Percentiles rank a stretch among this genome's conserved stretches.
Conservation (phyloP, 805 yeast genomes). For the Ogataea neopini region DNA sequence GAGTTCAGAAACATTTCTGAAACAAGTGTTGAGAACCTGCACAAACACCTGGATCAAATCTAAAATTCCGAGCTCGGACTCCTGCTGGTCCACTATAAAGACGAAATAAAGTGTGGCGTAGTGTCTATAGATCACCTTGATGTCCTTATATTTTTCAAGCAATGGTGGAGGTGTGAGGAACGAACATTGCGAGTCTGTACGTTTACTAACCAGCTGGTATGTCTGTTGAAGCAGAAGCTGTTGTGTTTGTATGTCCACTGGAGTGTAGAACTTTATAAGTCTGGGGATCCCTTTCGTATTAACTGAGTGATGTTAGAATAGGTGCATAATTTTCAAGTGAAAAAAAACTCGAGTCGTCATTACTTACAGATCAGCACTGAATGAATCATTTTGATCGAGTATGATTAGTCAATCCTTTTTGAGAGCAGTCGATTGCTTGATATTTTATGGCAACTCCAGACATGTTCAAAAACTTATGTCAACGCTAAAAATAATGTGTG, state of each 20-base stretch:
- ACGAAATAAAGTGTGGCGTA: slow-evolving; percentile 97
- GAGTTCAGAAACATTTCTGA: slow-evolving; percentile 90
- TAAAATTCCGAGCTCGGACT: slow-evolving; percentile 88
- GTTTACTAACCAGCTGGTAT: slow-evolving; percentile 66
- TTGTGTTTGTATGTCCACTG: slow-evolving; percentile 84
- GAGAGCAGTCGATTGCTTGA: background rate
- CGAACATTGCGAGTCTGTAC: slow-evolving; percentile 80
- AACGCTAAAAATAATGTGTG: no score
- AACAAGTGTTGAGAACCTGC: slow-evolving; percentile 89
- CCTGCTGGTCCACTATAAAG: slow-evolving; percentile 93
- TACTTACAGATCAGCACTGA: slow-evolving; percentile 30
- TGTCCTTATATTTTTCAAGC: slow-evolving; percentile 62
- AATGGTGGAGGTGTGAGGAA: slow-evolving; percentile 89
- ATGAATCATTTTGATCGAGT: slow-evolving; percentile 25
- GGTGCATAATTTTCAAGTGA: no score
- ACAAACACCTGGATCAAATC: slow-evolving; percentile 97
- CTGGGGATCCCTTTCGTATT: slow-evolving; percentile 91
- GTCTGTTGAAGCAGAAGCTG: slow-evolving; percentile 79
- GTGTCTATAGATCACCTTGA: slow-evolving; percentile 88
- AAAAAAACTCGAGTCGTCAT: no score
- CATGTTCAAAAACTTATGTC: no score
- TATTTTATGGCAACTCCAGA: no score
- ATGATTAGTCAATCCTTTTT: background rate
- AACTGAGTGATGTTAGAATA: slow-evolving; percentile 43
- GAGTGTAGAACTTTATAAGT: slow-evolving; percentile 86